These are phyloP conservation scores for Plasmodium fragile DNA, from an alignment of 169 alveolate species.

Conservation along the genomic window DNA sequence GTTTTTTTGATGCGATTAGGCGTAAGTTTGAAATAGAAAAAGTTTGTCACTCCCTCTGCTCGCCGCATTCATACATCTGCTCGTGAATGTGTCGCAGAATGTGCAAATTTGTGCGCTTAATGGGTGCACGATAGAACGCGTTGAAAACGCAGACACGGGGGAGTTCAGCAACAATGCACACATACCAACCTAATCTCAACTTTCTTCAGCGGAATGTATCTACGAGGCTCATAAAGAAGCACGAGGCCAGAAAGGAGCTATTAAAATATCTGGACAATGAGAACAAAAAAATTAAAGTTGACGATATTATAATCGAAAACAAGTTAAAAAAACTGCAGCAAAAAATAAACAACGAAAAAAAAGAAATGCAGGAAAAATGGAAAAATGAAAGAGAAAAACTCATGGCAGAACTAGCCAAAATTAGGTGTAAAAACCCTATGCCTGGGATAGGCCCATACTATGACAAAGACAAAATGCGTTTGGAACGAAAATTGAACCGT, in stretches of 20 bases:
- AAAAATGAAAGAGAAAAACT: neutral
- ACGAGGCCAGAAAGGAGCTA: neutral
- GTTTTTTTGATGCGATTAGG: neutral
- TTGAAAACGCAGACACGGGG: too few relatives aligned
- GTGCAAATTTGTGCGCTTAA: neutral
- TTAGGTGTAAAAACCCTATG: too few relatives aligned
- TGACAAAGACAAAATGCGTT: neutral
- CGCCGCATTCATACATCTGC: neutral
- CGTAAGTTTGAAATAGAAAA: neutral
- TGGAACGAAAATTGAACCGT: neutral
- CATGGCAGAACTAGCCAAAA: neutral
- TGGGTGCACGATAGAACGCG: neutral
- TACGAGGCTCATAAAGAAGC: neutral
- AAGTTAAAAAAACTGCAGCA: neutral
- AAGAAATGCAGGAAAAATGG: neutral
- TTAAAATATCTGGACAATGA: neutral
- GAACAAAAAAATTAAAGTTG: neutral
- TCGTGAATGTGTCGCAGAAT: neutral
- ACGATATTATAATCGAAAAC: neutral
- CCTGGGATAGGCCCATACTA: conserved; percentile 3
- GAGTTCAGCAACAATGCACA: conserved; percentile 8
- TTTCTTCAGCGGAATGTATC: neutral
- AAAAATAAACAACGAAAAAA: neutral
- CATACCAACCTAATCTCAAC: conserved; percentile 17
- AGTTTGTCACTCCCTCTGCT: neutral